phyloP scores from a whole-genome alignment of 352 stramenopile species.

The Phytophthora citrophthora region DNA sequence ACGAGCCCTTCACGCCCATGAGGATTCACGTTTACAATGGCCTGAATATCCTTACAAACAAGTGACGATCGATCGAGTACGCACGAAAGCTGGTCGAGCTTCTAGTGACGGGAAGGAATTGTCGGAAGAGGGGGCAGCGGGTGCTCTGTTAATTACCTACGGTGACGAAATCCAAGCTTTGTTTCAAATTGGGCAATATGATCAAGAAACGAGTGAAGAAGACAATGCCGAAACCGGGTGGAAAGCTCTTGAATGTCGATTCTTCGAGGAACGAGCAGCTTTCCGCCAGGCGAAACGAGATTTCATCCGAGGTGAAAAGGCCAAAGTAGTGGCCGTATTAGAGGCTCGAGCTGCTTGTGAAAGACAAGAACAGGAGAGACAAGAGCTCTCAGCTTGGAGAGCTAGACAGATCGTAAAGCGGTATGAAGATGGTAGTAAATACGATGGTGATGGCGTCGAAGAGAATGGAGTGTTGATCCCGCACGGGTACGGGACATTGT shows the following conservation, averaged over 20 bases:
- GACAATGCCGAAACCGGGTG: conserved; percentile 17
- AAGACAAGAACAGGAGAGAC: conserved; percentile 38
- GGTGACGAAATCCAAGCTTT: conserved; percentile 51
- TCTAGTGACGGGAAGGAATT: conserved; percentile 22
- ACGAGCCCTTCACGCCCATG: conserved; percentile 47
- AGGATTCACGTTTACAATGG: conserved; percentile 55
- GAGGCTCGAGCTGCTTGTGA: conserved; percentile 37
- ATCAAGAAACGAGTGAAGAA: conserved; percentile 9
- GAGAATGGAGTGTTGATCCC: conserved; percentile 51
- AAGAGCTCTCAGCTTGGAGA: conserved; percentile 45
- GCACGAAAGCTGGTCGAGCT: conserved; percentile 33
- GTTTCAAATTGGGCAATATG: conserved; percentile 53
- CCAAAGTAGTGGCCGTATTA: conserved; percentile 44
- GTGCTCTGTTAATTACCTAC: conserved; percentile 54
- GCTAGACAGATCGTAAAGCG: conserved; percentile 62
- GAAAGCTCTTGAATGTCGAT: conserved; percentile 44
- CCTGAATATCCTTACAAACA: conserved; percentile 78
- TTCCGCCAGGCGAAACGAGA: conserved; percentile 56
- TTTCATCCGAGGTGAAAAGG: conserved; percentile 49
- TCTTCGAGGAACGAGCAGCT: conserved; percentile 48
- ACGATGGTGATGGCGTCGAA: conserved; percentile 62
- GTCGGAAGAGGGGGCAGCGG: conserved; percentile 49
- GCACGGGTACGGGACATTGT: conserved; percentile 65
- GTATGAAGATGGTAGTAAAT: conserved; percentile 74
- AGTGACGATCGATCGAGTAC: conserved; percentile 61